Conservation (phyloP, 192 early-diverging fungal genomes). For the Coemansia sp. region DNA sequence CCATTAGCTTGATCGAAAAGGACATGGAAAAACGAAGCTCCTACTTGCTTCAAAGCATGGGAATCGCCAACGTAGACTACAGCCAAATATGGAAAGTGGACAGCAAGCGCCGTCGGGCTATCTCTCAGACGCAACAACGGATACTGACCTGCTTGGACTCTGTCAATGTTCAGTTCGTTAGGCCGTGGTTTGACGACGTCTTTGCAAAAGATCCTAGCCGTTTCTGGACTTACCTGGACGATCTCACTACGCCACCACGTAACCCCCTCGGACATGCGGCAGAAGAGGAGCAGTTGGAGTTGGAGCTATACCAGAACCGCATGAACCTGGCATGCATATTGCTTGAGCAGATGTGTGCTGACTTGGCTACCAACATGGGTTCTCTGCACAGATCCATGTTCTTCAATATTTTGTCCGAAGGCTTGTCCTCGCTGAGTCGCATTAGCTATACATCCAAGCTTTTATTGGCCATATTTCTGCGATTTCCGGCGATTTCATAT, state of each 20-base stretch:
- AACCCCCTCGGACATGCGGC: background rate
- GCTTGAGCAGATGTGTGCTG: slow-evolving; percentile 42
- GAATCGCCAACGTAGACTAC: slow-evolving; percentile 6
- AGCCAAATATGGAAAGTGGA: slow-evolving; percentile 42
- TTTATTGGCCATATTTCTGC: background rate
- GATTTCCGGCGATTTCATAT: slow-evolving; percentile 1
- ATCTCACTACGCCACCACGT: slow-evolving; percentile 21
- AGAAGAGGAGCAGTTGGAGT: slow-evolving; percentile 16
- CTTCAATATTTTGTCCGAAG: slow-evolving; percentile 13
- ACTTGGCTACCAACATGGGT: slow-evolving; percentile 21
- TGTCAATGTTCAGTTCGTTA: slow-evolving; percentile 24
- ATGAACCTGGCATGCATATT: slow-evolving; percentile 27
- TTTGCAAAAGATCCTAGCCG: slow-evolving; percentile 3
- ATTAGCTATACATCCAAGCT: slow-evolving; percentile 10
- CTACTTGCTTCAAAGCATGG: slow-evolving; percentile 20
- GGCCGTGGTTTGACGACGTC: slow-evolving; percentile 31
- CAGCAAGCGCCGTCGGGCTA: slow-evolving; percentile 20
- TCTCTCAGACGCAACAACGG: slow-evolving; percentile 33
- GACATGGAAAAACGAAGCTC: slow-evolving; percentile 35
- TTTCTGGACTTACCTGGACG: slow-evolving; percentile 25
- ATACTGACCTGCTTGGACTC: slow-evolving; percentile 26
- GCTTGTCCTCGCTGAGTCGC: background rate
- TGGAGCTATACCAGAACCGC: slow-evolving; percentile 36
- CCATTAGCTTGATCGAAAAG: slow-evolving; percentile 29
- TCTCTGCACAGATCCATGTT: slow-evolving; percentile 21